Conservation (phyloP, 352 stramenopile species). For the Thalassiosira mediterranea region DNA sequence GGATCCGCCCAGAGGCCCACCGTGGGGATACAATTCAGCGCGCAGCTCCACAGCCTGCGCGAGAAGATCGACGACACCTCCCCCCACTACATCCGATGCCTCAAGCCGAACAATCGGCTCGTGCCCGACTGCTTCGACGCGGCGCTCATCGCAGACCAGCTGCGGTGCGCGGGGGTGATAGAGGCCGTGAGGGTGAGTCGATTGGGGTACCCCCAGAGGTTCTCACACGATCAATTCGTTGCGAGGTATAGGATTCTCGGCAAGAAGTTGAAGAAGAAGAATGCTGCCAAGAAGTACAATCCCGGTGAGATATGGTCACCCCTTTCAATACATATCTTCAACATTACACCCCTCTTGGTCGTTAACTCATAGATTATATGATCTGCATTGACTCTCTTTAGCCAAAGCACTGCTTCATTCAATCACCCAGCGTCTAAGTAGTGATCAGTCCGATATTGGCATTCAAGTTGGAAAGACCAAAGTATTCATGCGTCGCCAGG, state of each 20-base stretch:
- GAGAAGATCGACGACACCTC: slow-evolving; percentile 90
- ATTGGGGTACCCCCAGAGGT: slow-evolving; percentile 93
- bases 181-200: slow-evolving; percentile 95
- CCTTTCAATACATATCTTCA: no score
- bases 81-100: slow-evolving; percentile 96
- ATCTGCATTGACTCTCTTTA: no score
- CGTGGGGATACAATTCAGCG: slow-evolving; percentile 88
- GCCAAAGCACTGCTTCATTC: no score
- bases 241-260: slow-evolving; percentile 66
- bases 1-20: slow-evolving; percentile 69
- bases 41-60: slow-evolving; percentile 90
- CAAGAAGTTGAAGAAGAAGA: slow-evolving; percentile 13
- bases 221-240: slow-evolving; percentile 91
- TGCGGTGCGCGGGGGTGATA: slow-evolving; percentile 93
- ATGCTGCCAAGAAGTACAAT: slow-evolving; percentile 17
- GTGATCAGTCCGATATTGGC: no score
- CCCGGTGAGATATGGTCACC: no score
- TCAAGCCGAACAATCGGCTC: slow-evolving; percentile 96
- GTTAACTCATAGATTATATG: no score
- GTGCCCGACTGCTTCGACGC: slow-evolving; percentile 86
- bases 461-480: slow-evolving; percentile 87
- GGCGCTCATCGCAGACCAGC: slow-evolving; percentile 92
- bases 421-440: no score
- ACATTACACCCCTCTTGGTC: no score
- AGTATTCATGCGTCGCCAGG: slow-evolving; percentile 79